A percentile compares a stretch with the other conserved stretches of the same genome.
These are phyloP conservation scores for Fistulinella staudtii DNA, from an alignment of 1,284 basidiomycete genomes.

Conservation along the genomic window DNA sequence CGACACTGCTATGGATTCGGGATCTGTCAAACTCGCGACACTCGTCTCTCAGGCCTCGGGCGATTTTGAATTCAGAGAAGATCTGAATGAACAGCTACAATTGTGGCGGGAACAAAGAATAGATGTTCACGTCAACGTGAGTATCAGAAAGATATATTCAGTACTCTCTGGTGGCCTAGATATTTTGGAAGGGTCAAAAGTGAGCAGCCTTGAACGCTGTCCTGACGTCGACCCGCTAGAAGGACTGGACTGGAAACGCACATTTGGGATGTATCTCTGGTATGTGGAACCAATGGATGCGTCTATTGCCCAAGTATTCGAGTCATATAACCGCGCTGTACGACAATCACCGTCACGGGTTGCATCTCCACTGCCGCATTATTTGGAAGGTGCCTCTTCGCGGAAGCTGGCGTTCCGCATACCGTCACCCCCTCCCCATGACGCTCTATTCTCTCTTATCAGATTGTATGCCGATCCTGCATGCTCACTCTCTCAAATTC, in stretches of 20 bases:
- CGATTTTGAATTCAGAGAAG: constrained; percentile 71
- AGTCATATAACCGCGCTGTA: constrained; percentile 59
- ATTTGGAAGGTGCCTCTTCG: constrained; percentile 42
- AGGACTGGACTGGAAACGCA: constrained; percentile 92
- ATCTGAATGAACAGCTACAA: constrained; percentile 75
- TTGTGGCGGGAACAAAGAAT: constrained; percentile 82
- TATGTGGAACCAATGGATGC: constrained; percentile 76
- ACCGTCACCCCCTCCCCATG: constrained; percentile 39
- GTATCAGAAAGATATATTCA: constrained; percentile 80
- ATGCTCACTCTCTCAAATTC: constrained; percentile 58
- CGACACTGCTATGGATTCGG: constrained; percentile 69
- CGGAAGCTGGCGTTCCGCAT: constrained; percentile 34
- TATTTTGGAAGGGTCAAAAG: constrained; percentile 55
- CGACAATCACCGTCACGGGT: constrained; percentile 41
- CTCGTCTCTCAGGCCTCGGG: constrained; percentile 89
- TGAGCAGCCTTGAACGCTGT: constrained; percentile 54
- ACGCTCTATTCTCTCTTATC: constrained; percentile 84
- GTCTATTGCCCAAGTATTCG: constrained; percentile 67
- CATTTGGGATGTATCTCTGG: constrained; percentile 91
- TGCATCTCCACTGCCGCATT: constrained; percentile 72
- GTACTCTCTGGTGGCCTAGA: constrained; percentile 80
- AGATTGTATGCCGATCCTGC: constrained; percentile 69
- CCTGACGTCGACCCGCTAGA: constrained; percentile 70
- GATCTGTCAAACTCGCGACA: constrained; percentile 85
- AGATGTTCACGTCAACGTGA: constrained; percentile 67